Evolutionary conservation across 73 alveolate species (phyloP).

Genomic region (Paramecium octaurelia): DNA sequence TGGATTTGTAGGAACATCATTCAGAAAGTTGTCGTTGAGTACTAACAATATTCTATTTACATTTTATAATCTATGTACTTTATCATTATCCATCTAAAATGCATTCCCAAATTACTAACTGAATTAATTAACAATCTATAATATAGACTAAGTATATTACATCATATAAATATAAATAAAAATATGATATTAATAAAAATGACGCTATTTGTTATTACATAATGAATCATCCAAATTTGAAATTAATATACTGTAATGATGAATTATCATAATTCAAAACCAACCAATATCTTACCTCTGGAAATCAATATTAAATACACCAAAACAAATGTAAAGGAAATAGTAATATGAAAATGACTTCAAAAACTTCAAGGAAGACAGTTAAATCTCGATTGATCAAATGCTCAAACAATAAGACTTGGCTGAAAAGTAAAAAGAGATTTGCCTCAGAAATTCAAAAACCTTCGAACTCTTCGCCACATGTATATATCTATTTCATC

Average conservation of each 20-base stretch:
- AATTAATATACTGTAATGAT: not conserved
- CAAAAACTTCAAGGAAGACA: not conserved
- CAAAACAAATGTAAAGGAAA: not conserved
- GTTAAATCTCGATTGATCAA: not conserved
- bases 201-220: not conserved
- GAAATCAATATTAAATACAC: not conserved
- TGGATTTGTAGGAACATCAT: not conserved
- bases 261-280: not conserved
- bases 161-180: not conserved
- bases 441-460: not conserved
- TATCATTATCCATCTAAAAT: not conserved
- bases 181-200: not conserved
- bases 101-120: no score
- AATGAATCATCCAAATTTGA: not conserved
- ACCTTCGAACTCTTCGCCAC: not conserved
- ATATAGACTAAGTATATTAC: not conserved
- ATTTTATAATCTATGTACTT: not conserved
- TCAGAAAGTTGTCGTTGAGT: not conserved
- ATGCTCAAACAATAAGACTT: not conserved
- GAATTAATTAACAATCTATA: not conserved
- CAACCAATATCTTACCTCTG: not conserved
- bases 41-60: not conserved
- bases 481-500: not conserved
- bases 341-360: conserved; percentile 2
- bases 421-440: not conserved